Base-by-base conservation (phyloP, 805 yeast genomes). In the Candida tallmaniae region DNA sequence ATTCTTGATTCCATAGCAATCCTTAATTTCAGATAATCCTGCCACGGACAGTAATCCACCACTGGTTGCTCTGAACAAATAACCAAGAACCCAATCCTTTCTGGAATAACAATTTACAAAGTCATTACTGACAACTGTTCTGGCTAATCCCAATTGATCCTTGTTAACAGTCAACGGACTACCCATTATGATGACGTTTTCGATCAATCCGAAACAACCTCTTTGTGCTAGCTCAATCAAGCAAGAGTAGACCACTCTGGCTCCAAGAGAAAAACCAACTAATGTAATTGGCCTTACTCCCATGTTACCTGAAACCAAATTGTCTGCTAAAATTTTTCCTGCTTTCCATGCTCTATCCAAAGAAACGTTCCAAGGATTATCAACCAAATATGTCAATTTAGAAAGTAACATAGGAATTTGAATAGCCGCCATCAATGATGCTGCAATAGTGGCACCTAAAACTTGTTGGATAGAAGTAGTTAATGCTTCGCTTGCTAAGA, bases 301-400 rank as follows among this genome's bases (percentile, higher is more conserved):
- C 47, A 93, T 65, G 56, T 89, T 90, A 27, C 94, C 80, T 17
- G 87, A 73, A 38, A 89, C 76, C 27, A 93, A 63, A 0, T 96
- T 87, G 54, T 93, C 97, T 0, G 98, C 97, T 33, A 93, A 59
- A 29, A 93, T 78, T 36, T 78, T 65, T 4, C 98, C 98, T 0
- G 97, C 95, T 27, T 88, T 74, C 97, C 97, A 90, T 0, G 98
- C 98, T 40, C 98, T 73, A 57, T 90, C 97, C 39, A 93, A 65
- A 0, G 97, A 89, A 4, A 93, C 97, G 52, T 83, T 90, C 98
- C 98, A 93, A 0, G 98, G 98, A 50, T 93, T 93, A 51, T 93
- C 98, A 18, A 93, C 70, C 19, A 93, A 61, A 46, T 93, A 93
- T 2, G 95, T 83, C 27, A 93, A 66, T 50, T 93, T 93, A 0